Percentiles rank a stretch among this genome's conserved stretches.
Conservation (phyloP, 257 asterid genomes). For the Coffea canephora region DNA sequence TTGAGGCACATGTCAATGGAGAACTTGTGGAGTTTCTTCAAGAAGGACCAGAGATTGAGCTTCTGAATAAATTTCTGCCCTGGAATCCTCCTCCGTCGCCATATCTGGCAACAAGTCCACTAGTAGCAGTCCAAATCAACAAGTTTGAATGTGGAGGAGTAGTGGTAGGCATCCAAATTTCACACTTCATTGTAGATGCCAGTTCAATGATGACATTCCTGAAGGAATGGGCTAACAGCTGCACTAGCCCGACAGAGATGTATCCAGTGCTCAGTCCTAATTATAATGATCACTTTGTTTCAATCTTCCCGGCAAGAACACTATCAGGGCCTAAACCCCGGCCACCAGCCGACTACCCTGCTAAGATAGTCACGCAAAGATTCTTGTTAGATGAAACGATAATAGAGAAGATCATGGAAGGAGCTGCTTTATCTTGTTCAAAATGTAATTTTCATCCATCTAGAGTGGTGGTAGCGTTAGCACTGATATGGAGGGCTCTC, state of each 20-base stretch:
- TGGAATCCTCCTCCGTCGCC: conserved; percentile 1
- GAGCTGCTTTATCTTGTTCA: neutral
- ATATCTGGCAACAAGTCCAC: neutral
- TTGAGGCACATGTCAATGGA: conserved; percentile 8
- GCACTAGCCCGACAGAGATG: neutral
- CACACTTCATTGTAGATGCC: conserved; percentile 22
- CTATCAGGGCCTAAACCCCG: conserved; percentile 2
- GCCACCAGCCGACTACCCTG: neutral
- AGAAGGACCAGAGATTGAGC: neutral
- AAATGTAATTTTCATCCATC: neutral
- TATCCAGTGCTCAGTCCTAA: neutral
- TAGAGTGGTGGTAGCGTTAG: conserved; percentile 8
- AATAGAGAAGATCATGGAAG: neutral
- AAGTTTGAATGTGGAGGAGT: conserved; percentile 21
- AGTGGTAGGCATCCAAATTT: conserved; percentile 12
- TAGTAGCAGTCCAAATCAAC: conserved; percentile 20
- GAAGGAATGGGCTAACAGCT: conserved; percentile 20
- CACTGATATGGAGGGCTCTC: conserved; percentile 28
- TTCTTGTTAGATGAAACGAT: conserved; percentile 10
- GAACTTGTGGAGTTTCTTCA: conserved; percentile 4
- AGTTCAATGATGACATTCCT: conserved; percentile 2
- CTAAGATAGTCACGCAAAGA: conserved; percentile 2
- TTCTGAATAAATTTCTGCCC: conserved; percentile 14
- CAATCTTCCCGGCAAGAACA: conserved; percentile 15
- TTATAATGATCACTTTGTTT: neutral